These are phyloP conservation scores for Xylaria intraflava DNA, from an alignment of 495 filamentous ascomycete species.

Conservation along the genomic window DNA sequence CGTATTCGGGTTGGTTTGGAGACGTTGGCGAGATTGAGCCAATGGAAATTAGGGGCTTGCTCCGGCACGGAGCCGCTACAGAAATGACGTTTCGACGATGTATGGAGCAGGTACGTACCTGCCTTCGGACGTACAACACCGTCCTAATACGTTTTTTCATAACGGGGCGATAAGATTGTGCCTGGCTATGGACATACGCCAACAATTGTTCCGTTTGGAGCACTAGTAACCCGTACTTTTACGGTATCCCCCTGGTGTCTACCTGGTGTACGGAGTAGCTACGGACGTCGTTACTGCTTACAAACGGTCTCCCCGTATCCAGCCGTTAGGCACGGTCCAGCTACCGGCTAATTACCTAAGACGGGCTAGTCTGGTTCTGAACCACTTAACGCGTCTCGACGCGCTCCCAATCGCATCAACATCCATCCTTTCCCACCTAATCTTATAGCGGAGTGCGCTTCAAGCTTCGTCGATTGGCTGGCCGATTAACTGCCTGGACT, in stretches of 20 bases:
- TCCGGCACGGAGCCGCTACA: neutral
- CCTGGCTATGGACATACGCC: too few relatives aligned
- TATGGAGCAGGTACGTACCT: neutral
- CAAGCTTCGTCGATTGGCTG: neutral
- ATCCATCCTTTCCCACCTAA: neutral
- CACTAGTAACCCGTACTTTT: too few relatives aligned
- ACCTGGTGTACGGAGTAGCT: neutral
- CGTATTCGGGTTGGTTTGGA: neutral
- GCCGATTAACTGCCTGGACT: neutral
- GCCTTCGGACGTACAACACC: slow-evolving; percentile 6
- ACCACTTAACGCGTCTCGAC: slow-evolving; percentile 26
- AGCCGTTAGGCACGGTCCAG: too few relatives aligned
- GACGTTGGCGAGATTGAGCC: neutral
- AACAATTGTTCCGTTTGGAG: too few relatives aligned
- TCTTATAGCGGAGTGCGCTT: neutral
- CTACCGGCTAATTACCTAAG: neutral
- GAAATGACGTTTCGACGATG: too few relatives aligned
- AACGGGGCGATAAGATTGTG: too few relatives aligned
- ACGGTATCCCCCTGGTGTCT: neutral
- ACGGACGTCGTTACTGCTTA: too few relatives aligned
- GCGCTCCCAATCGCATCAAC: slow-evolving; percentile 9
- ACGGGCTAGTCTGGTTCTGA: neutral
- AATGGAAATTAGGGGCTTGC: neutral
- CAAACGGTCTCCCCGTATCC: too few relatives aligned
- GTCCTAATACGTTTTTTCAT: too few relatives aligned